Percentiles rank a stretch among this genome's conserved stretches.
Evolutionary conservation across 108 stramenopile species (phyloP).

Genomic region (Nitzschia sp.): DNA sequence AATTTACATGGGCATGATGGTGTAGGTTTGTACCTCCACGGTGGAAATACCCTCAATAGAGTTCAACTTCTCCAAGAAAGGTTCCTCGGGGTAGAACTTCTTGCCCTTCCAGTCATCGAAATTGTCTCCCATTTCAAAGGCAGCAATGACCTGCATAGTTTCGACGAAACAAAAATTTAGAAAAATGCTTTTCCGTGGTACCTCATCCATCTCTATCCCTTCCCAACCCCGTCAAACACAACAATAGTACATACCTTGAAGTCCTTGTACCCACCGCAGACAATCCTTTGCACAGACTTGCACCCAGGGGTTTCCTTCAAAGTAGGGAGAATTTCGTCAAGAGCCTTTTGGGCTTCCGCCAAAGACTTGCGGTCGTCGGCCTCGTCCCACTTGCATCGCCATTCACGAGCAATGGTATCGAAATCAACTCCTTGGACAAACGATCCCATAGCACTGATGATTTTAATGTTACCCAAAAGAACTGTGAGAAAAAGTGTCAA

Average conservation of each 20-base stretch:
- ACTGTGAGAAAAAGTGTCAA: too few species aligned
- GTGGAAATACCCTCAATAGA: conserved; percentile 81
- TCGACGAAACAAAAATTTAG: neutral
- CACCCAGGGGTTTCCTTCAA: conserved; percentile 61
- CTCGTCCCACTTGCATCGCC: conserved; percentile 71
- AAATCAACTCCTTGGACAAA: conserved; percentile 71
- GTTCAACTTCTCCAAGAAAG: conserved; percentile 69
- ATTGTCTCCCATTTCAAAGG: conserved; percentile 37
- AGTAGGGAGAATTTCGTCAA: conserved; percentile 50
- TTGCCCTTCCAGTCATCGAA: conserved; percentile 54
- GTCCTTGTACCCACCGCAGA: conserved; percentile 81
- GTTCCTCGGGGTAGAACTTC: conserved; percentile 58
- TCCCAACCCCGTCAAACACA: neutral
- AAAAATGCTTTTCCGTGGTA: neutral
- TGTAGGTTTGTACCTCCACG: conserved; percentile 88
- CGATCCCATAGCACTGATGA: conserved; percentile 35
- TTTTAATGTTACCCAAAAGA: too few species aligned
- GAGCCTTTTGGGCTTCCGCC: conserved; percentile 60
- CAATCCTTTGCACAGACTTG: conserved; percentile 62
- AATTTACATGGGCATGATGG: conserved; percentile 52
- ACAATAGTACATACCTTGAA: conserved; percentile 35
- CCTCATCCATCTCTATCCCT: neutral
- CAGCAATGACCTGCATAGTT: conserved; percentile 17
- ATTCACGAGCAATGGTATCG: conserved; percentile 73
- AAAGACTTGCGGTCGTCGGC: conserved; percentile 64